A percentile compares a stretch with the other conserved stretches of the same genome.
These are phyloP conservation scores for Lotus japonicus DNA, from an alignment of 306 rosid species.

Conservation along the genomic window DNA sequence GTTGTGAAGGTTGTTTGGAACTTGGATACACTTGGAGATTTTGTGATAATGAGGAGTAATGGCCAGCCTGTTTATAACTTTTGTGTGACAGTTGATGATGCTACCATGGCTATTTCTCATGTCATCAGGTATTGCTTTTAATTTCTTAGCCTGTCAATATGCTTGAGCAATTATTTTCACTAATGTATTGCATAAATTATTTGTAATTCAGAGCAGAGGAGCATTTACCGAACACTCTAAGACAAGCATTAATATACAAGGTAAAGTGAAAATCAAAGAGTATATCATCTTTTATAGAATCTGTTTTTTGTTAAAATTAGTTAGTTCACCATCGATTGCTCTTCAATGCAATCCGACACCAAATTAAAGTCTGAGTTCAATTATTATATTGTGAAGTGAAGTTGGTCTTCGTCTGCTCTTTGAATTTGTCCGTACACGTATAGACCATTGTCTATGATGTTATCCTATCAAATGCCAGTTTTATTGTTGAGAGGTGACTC, in stretches of 20 bases:
- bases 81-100: constrained; percentile 97
- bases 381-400: constrained; percentile 3
- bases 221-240: constrained; percentile 78
- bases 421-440: neutral
- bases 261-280: constrained; percentile 24
- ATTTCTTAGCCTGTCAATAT: neutral
- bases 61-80: constrained; percentile 97
- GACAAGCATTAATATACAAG: constrained; percentile 87
- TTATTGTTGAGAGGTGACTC: neutral
- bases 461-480: neutral
- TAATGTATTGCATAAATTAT: neutral
- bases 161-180: neutral
- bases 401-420: neutral
- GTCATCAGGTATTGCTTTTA: constrained; percentile 65
- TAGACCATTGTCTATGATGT: neutral
- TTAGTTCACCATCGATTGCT: neutral
- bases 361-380: neutral
- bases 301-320: neutral
- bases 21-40: constrained; percentile 95
- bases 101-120: constrained; percentile 98
- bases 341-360: neutral
- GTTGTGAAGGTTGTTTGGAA: constrained; percentile 98
- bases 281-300: neutral
- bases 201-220: constrained; percentile 72
- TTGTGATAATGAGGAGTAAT: constrained; percentile 96